Evolutionary conservation across 805 yeast genomes (phyloP).

Genomic region (Candida patagonica): DNA sequence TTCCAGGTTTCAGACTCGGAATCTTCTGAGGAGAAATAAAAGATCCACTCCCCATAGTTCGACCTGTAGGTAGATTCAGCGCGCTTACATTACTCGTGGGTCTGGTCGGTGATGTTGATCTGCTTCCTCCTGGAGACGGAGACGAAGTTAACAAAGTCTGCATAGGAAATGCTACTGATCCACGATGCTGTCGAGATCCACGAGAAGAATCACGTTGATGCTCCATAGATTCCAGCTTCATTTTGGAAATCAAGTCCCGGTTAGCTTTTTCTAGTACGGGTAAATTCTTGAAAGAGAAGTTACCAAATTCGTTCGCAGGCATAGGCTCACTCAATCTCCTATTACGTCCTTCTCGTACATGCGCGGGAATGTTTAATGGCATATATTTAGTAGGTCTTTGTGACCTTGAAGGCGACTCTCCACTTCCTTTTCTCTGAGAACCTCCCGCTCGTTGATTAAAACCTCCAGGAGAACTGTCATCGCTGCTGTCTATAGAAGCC

Average conservation of each 20-base stretch:
- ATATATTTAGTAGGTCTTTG: conserved; percentile 14
- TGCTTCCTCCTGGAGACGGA: conserved; percentile 24
- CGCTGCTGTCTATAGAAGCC: conserved; percentile 10
- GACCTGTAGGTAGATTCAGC: neutral
- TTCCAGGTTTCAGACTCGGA: conserved; percentile 4
- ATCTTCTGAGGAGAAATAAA: conserved; percentile 3
- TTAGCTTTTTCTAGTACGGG: conserved; percentile 89
- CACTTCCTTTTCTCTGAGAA: conserved; percentile 27
- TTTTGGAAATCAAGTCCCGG: conserved; percentile 79
- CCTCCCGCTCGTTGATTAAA: conserved; percentile 5
- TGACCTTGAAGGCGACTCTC: conserved; percentile 8
- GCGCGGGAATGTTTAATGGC: conserved; percentile 44
- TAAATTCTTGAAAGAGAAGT: conserved; percentile 81
- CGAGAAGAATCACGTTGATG: neutral
- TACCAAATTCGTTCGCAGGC: conserved; percentile 64
- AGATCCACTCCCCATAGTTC: neutral
- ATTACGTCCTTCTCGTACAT: conserved; percentile 61
- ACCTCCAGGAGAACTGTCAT: conserved; percentile 3
- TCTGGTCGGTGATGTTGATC: conserved; percentile 13
- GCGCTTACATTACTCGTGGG: conserved; percentile 5
- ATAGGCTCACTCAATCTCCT: conserved; percentile 56
- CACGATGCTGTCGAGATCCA: neutral
- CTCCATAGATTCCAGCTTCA: conserved; percentile 36
- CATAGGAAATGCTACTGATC: neutral
- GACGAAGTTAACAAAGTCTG: conserved; percentile 1